Percentiles rank a stretch among this genome's conserved stretches.
Conservation (phyloP, 1,284 basidiomycete species). For the Boletellus deceptivus region DNA sequence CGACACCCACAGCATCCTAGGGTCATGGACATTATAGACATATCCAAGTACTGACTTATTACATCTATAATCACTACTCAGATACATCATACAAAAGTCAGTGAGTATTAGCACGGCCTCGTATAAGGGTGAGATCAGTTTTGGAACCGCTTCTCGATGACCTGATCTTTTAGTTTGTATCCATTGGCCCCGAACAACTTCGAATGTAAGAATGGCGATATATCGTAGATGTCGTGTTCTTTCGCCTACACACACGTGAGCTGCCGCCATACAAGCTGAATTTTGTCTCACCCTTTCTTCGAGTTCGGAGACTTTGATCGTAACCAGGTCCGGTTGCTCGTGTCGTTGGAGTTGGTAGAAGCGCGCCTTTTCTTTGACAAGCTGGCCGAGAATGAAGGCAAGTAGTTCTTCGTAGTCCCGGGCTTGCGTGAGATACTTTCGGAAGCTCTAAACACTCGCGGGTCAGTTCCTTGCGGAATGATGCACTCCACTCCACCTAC, state of each 20-base stretch:
- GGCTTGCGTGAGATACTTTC: constrained; percentile 94
- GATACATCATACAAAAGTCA: constrained; percentile 16
- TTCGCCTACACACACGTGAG: constrained; percentile 64
- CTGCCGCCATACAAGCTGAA: not conserved
- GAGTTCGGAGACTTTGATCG: constrained; percentile 75
- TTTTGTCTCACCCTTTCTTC: constrained; percentile 70
- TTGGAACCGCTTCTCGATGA: constrained; percentile 71
- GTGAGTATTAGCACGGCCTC: constrained; percentile 1
- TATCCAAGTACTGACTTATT: constrained; percentile 25
- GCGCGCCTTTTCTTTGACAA: constrained; percentile 94
- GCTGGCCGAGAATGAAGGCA: constrained; percentile 89
- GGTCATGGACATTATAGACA: constrained; percentile 20
- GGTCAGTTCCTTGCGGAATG: constrained; percentile 14
- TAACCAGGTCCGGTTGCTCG: constrained; percentile 72
- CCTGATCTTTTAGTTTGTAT: constrained; percentile 67
- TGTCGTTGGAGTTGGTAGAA: constrained; percentile 75
- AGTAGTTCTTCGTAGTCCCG: constrained; percentile 95
- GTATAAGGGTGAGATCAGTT: constrained; percentile 24
- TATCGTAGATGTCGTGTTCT: constrained; percentile 93
- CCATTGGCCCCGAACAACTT: constrained; percentile 90
- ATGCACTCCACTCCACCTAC: constrained; percentile 45
- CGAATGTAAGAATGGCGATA: constrained; percentile 80
- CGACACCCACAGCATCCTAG: constrained; percentile 23
- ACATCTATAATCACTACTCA: constrained; percentile 35
- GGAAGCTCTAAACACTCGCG: constrained; percentile 67